Evolutionary conservation across 768 basidiomycete species (phyloP).

Genomic region (Ramaria sp.): DNA sequence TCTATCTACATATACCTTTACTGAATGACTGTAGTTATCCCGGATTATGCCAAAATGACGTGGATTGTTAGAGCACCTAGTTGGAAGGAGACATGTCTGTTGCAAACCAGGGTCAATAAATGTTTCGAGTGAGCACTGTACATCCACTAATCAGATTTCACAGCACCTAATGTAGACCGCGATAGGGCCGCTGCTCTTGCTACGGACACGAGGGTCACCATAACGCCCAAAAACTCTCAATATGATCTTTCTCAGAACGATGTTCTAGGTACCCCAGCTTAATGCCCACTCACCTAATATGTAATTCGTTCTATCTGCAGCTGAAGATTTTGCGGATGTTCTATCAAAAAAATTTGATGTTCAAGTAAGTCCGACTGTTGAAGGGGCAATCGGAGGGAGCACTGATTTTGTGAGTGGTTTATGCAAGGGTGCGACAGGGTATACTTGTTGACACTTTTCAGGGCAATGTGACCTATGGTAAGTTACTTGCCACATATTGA

Average conservation of each 20-base stretch:
- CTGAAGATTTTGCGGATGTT: constrained; percentile 40
- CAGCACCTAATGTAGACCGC: background rate
- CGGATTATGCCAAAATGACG: constrained; percentile 20
- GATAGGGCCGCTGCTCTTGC: constrained; percentile 57
- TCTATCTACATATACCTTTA: background rate
- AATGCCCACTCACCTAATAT: background rate
- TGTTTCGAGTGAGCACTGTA: constrained; percentile 18
- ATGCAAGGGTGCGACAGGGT: background rate
- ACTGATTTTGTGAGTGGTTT: constrained; percentile 62
- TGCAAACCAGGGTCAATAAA: constrained; percentile 15
- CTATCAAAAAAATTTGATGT: constrained; percentile 36
- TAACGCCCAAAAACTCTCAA: constrained; percentile 33
- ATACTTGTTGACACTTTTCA: constrained; percentile 18
- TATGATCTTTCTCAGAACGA: constrained; percentile 51
- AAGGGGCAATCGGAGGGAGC: constrained; percentile 41
- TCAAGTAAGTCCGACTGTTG: constrained; percentile 15
- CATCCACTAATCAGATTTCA: background rate
- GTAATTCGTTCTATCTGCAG: constrained; percentile 21
- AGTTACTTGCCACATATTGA: constrained; percentile 18
- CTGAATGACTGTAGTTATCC: constrained; percentile 15
- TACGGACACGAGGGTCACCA: constrained; percentile 31
- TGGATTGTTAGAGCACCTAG: constrained; percentile 20
- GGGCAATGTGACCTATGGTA: constrained; percentile 68
- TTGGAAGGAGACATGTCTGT: constrained; percentile 12
- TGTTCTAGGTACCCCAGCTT: constrained; percentile 31